A percentile compares a stretch with the other conserved stretches of the same genome.
Conservation (phyloP, 139 green algal genomes). For the Chlamydomonas sphaeroides region DNA sequence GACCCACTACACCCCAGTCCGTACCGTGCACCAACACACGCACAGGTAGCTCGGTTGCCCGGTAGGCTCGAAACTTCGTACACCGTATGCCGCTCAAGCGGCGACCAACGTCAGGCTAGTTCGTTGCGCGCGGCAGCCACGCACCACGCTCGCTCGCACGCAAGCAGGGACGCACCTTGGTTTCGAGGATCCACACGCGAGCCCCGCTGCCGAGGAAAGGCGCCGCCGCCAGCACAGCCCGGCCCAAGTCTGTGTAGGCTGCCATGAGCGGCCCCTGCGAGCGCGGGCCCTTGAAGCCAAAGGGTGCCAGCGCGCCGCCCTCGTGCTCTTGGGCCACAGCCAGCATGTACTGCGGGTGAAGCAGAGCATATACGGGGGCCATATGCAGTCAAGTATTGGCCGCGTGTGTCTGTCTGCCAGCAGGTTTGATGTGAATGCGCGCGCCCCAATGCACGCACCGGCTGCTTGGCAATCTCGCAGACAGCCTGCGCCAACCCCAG, state of each 20-base stretch:
- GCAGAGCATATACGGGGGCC: no score
- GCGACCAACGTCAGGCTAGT: no score
- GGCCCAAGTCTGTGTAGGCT: not conserved
- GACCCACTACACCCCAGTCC: no score
- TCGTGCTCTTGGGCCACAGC: not conserved
- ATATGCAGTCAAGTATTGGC: no score
- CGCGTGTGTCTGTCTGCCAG: no score
- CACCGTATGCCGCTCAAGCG: no score
- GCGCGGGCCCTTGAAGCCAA: not conserved
- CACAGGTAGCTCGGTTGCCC: no score
- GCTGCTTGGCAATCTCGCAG: not conserved
- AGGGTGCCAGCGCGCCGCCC: not conserved
- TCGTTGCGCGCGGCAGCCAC: no score
- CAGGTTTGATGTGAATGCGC: no score
- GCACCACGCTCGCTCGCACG: no score
- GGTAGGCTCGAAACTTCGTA: no score
- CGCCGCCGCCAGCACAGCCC: not conserved
- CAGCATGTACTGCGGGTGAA: constrained; percentile 6
- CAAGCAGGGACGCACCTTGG: not conserved
- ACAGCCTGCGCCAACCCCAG: not conserved
- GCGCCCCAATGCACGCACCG: not conserved
- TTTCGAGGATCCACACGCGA: not conserved
- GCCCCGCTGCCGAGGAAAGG: not conserved
- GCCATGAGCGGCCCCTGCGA: not conserved
- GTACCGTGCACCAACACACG: no score